phyloP scores from a whole-genome alignment of 768 basidiomycete genomes.

The Suillus variegatus region DNA sequence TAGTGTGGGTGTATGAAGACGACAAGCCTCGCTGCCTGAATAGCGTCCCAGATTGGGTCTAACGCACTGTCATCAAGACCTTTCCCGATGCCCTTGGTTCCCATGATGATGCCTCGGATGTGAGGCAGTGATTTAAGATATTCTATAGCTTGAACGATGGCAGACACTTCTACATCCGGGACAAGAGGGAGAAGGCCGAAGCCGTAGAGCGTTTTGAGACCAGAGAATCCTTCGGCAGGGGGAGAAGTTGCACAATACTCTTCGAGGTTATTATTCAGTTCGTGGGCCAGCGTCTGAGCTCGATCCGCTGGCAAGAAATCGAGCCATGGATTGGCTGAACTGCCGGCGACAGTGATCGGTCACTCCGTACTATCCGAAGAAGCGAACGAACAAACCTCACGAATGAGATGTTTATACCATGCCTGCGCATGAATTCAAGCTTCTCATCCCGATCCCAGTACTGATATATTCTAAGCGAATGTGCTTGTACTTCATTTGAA shows the following conservation, averaged over 20 bases:
- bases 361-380: constrained; percentile 12
- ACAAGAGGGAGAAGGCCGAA: constrained; percentile 87
- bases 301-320: constrained; percentile 77
- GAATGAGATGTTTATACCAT: constrained; percentile 77
- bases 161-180: constrained; percentile 52
- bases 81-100: constrained; percentile 73
- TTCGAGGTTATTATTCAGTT: constrained; percentile 79
- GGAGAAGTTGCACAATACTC: constrained; percentile 74
- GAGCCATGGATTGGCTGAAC: constrained; percentile 90
- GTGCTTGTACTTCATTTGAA: not conserved
- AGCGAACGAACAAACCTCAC: constrained; percentile 53
- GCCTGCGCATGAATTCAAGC: constrained; percentile 81
- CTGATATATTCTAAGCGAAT: constrained; percentile 24
- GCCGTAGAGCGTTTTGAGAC: constrained; percentile 72
- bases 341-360: constrained; percentile 29
- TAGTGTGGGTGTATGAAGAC: constrained; percentile 90
- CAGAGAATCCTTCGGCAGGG: constrained; percentile 25
- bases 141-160: constrained; percentile 63
- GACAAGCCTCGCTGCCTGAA: constrained; percentile 67
- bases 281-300: constrained; percentile 64
- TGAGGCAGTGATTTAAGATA: constrained; percentile 68
- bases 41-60: constrained; percentile 81
- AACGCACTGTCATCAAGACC: constrained; percentile 80
- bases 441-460: constrained; percentile 83
- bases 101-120: constrained; percentile 79